Percentiles rank a stretch among this genome's conserved stretches.
phyloP scores from a whole-genome alignment of 202 grass and related monocot species.

The Hordeum pubiflorum region DNA sequence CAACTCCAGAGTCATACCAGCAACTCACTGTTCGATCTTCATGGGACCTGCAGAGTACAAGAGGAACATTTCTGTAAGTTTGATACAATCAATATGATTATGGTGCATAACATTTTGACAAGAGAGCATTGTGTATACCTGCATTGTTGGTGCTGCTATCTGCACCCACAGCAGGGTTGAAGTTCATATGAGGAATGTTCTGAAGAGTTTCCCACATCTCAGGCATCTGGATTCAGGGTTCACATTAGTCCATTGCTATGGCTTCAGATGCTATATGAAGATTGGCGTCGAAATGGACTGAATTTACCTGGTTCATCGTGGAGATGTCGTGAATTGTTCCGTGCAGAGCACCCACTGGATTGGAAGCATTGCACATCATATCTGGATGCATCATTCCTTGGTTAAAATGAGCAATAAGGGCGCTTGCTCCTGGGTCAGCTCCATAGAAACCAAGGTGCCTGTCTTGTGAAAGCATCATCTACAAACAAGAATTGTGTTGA shows the following conservation, averaged over 20 bases:
- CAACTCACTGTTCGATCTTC: conserved; percentile 51
- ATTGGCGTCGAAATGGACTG: conserved; percentile 5
- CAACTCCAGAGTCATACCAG: neutral
- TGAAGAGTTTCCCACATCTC: conserved; percentile 52
- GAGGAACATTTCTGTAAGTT: conserved; percentile 17
- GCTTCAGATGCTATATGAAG: neutral
- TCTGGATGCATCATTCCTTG: conserved; percentile 59
- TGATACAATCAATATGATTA: neutral
- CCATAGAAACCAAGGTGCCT: conserved; percentile 51
- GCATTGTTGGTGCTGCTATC: conserved; percentile 36
- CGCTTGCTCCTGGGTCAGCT: conserved; percentile 33
- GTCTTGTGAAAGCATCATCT: conserved; percentile 75
- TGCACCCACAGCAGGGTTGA: conserved; percentile 22
- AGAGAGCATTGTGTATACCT: conserved; percentile 15
- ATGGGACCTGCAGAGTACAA: conserved; percentile 31
- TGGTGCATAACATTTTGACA: neutral
- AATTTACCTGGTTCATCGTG: conserved; percentile 45
- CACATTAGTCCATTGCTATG: neutral
- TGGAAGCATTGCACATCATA: conserved; percentile 47
- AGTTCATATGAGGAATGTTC: conserved; percentile 38
- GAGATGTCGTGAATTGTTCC: conserved; percentile 38
- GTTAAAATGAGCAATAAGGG: conserved; percentile 35
- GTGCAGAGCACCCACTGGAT: conserved; percentile 33
- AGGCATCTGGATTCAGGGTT: conserved; percentile 46
- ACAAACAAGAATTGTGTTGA: conserved; percentile 22